Evolutionary conservation across 164 flowering plant species (phyloP).

Genomic region (Piper betle): DNA sequence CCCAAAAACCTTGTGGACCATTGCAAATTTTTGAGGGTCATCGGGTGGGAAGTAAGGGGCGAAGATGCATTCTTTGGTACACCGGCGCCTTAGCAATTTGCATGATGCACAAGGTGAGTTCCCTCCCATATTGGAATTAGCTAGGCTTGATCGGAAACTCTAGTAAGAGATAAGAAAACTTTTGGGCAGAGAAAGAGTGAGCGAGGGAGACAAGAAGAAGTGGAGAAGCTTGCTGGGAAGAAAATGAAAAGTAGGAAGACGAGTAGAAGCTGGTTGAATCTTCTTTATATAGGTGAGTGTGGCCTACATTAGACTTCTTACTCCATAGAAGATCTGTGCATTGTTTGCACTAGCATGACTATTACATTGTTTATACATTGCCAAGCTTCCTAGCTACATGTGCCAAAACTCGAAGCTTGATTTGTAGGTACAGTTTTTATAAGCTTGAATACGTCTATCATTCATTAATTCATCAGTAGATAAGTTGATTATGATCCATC

Average conservation of each 20-base stretch:
- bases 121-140: background rate
- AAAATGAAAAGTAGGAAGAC: background rate
- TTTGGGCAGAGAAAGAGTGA: too few relatives aligned
- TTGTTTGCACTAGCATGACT: background rate
- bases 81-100: constrained; percentile 31
- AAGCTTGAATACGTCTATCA: background rate
- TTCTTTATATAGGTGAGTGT: background rate
- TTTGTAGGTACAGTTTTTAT: too few relatives aligned
- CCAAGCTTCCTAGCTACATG: background rate
- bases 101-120: constrained; percentile 43
- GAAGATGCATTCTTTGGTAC: constrained; percentile 24
- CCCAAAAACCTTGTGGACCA: constrained; percentile 42
- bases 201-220: background rate
- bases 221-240: background rate
- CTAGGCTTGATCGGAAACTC: background rate
- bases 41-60: constrained; percentile 34
- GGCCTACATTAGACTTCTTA: background rate
- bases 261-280: background rate
- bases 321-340: too few relatives aligned
- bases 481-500: too few relatives aligned
- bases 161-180: too few relatives aligned
- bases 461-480: too few relatives aligned
- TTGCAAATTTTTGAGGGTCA: constrained; percentile 27
- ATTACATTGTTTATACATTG: background rate
- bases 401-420: background rate